Percentiles rank a stretch among this genome's conserved stretches.
These are phyloP conservation scores for Tritrichomonas musculus DNA, from an alignment of 208 protist species.

Conservation along the genomic window DNA sequence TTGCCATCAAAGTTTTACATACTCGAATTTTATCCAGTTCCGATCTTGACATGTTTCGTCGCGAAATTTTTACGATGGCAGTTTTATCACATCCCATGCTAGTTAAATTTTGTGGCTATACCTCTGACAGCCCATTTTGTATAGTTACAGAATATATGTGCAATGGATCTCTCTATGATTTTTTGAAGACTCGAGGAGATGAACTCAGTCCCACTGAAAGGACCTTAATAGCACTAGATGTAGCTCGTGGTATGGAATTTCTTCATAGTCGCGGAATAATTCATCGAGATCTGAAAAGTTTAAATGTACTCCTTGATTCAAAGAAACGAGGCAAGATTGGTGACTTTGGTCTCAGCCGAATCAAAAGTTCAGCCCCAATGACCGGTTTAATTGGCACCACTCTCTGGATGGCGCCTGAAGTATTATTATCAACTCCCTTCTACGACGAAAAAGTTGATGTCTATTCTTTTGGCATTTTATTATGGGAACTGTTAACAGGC, in stretches of 20 bases:
- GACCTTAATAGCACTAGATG: conserved; percentile 42
- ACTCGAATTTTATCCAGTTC: background rate
- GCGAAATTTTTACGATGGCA: background rate
- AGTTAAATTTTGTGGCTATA: conserved; percentile 1
- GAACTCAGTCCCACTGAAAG: background rate
- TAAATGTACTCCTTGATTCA: conserved; percentile 48
- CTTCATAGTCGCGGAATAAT: conserved; percentile 49
- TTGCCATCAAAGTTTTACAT: background rate
- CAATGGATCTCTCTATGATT: background rate
- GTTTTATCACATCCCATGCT: background rate
- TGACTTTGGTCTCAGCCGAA: conserved; percentile 6
- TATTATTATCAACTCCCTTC: background rate
- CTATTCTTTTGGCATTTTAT: conserved; percentile 53
- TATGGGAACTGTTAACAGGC: conserved; percentile 54
- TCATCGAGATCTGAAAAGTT: conserved; percentile 54
- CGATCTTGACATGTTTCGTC: background rate
- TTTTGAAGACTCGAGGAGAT: background rate
- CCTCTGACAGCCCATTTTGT: background rate
- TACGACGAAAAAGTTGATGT: conserved; percentile 51
- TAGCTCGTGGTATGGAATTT: conserved; percentile 53
- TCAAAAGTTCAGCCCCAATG: background rate
- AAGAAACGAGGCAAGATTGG: background rate
- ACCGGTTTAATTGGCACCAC: conserved; percentile 32
- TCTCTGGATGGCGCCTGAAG: conserved; percentile 31
- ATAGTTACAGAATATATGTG: background rate